Evolutionary conservation across 192 early-diverging fungal genomes (phyloP).

Genomic region (Coemansia asiatica): DNA sequence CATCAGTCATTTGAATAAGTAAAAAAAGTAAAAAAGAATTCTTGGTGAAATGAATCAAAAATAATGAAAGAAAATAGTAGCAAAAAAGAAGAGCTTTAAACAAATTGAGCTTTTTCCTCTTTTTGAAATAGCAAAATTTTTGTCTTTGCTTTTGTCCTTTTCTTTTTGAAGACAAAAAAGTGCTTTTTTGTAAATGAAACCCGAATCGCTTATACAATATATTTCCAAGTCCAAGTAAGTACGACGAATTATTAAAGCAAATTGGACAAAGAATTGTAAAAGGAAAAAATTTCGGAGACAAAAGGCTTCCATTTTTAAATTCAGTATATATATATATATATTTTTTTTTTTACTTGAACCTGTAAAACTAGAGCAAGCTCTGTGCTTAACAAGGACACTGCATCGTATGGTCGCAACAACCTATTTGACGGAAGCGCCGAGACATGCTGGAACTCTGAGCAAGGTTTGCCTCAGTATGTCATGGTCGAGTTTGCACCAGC

Average conservation of each 20-base stretch:
- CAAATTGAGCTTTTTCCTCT: too few species aligned
- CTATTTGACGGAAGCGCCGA: constrained; percentile 76
- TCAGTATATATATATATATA: too few species aligned
- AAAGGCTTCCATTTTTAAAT: too few species aligned
- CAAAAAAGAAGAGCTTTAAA: not conserved
- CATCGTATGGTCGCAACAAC: constrained; percentile 77
- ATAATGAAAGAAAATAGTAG: not conserved
- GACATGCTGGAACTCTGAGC: constrained; percentile 95
- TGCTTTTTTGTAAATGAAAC: constrained; percentile 10
- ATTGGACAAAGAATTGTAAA: too few species aligned
- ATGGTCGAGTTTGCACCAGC: constrained; percentile 63
- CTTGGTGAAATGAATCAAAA: not conserved
- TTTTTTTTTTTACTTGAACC: not conserved
- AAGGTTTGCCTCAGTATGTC: constrained; percentile 77
- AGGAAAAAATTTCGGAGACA: not conserved
- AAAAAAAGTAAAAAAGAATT: not conserved
- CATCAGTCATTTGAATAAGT: not conserved
- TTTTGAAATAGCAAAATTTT: not conserved
- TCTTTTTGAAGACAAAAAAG: not conserved
- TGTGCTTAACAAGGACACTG: constrained; percentile 75
- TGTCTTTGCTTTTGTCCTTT: not conserved
- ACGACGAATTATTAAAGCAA: too few species aligned
- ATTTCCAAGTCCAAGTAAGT: constrained; percentile 33
- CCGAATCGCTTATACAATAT: constrained; percentile 9
- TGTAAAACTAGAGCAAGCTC: constrained; percentile 76